A percentile compares a stretch with the other conserved stretches of the same genome.
These are phyloP conservation scores for Lippia alba DNA, from an alignment of 305 asterid species.

Conservation along the genomic window DNA sequence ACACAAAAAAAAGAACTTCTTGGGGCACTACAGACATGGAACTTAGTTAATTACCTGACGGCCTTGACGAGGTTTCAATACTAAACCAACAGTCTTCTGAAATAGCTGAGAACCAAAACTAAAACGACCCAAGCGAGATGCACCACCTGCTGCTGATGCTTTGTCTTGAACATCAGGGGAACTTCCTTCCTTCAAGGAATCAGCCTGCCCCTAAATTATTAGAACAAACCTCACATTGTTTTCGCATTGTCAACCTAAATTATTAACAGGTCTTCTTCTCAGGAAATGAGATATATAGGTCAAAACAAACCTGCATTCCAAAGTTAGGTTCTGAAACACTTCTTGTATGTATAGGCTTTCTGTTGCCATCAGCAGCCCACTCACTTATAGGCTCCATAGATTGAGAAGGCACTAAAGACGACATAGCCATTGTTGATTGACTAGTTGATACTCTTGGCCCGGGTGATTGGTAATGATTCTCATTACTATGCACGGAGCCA, in stretches of 20 bases:
- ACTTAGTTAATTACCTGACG: slow-evolving; percentile 62
- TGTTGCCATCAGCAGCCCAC: slow-evolving; percentile 59
- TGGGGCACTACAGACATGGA: background rate
- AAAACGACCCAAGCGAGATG: slow-evolving; percentile 79
- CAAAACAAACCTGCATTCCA: slow-evolving; percentile 81
- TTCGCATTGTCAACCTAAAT: slow-evolving; percentile 10
- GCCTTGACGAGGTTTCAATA: slow-evolving; percentile 81
- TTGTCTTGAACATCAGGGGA: slow-evolving; percentile 57
- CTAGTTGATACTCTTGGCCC: slow-evolving; percentile 82
- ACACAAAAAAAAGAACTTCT: background rate
- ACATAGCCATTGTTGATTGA: slow-evolving; percentile 95
- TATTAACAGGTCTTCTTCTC: slow-evolving; percentile 22
- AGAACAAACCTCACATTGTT: slow-evolving; percentile 22
- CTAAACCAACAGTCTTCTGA: slow-evolving; percentile 88
- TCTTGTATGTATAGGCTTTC: slow-evolving; percentile 70
- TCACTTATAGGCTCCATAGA: slow-evolving; percentile 73
- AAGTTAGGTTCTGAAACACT: slow-evolving; percentile 98
- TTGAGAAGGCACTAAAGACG: slow-evolving; percentile 72
- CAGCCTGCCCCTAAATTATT: slow-evolving; percentile 59
- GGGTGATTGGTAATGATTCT: slow-evolving; percentile 52
- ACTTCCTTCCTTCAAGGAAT: slow-evolving; percentile 67
- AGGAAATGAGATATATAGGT: slow-evolving; percentile 25
- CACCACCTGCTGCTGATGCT: slow-evolving; percentile 54
- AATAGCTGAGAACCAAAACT: slow-evolving; percentile 83
- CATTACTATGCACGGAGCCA: slow-evolving; percentile 50